phyloP scores from a whole-genome alignment of 2,329 filamentous ascomycete genomes.

The Aspergillus quadrilineatus region DNA sequence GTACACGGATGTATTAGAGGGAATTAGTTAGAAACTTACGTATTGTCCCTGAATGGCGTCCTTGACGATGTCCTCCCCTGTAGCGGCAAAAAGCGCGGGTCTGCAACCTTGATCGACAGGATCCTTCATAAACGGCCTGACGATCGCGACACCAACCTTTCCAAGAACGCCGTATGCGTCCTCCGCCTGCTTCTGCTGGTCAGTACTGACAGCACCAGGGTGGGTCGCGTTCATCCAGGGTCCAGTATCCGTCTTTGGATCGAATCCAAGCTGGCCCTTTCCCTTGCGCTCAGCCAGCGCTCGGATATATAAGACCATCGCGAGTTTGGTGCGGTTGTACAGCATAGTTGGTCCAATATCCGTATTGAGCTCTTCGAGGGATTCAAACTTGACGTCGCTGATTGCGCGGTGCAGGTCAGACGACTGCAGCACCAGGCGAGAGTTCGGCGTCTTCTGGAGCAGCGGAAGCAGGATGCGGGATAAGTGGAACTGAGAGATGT shows the following conservation, averaged over 20 bases:
- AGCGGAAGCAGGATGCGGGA: neutral
- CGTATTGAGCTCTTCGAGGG: neutral
- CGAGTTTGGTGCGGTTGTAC: constrained; percentile 4
- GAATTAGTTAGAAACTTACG: neutral
- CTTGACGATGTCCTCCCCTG: neutral
- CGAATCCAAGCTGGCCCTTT: neutral
- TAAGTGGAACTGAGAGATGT: neutral
- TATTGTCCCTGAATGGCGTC: constrained; percentile 1
- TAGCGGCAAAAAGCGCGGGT: neutral
- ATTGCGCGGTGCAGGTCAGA: neutral
- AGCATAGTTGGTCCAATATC: neutral
- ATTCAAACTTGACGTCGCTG: neutral
- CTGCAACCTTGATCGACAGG: neutral
- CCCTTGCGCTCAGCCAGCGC: neutral
- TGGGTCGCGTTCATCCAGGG: constrained; percentile 1
- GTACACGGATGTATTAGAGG: neutral
- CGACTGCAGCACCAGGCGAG: neutral
- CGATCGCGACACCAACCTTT: neutral
- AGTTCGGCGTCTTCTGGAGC: neutral
- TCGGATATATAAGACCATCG: neutral
- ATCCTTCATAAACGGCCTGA: constrained; percentile 2
- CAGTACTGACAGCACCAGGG: neutral
- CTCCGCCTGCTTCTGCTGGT: constrained; percentile 3
- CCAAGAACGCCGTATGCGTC: neutral
- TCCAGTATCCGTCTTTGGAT: neutral